Conservation (phyloP, 345 rosid species). For the Mallotus nudiflorus region DNA sequence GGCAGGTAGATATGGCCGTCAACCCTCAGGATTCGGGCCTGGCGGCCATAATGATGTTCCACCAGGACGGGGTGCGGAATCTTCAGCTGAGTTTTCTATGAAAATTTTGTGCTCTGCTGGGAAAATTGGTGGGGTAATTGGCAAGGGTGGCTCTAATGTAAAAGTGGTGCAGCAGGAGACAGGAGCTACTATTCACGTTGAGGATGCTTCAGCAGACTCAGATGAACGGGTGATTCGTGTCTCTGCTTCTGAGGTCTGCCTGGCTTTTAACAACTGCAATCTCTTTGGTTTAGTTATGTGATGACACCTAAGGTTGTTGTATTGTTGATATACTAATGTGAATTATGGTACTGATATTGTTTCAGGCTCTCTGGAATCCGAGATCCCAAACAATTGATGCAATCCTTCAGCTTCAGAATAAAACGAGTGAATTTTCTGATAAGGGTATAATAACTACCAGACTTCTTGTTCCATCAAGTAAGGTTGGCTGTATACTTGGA, state of each 20-base stretch:
- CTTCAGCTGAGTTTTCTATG: constrained; percentile 56
- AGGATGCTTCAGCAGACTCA: constrained; percentile 42
- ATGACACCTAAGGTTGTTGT: constrained; percentile 2
- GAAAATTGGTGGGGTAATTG: constrained; percentile 65
- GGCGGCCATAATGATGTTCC: constrained; percentile 41
- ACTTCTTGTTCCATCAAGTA: constrained; percentile 59
- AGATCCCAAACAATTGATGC: constrained; percentile 58
- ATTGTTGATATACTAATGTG: constrained; percentile 4
- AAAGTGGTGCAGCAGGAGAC: constrained; percentile 54
- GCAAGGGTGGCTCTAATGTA: constrained; percentile 59
- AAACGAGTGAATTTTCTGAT: constrained; percentile 49
- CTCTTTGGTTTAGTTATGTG: background rate
- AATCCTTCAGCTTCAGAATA: constrained; percentile 53
- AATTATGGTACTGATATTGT: constrained; percentile 32
- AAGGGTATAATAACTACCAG: constrained; percentile 44
- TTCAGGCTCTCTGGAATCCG: constrained; percentile 45
- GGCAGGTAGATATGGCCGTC: constrained; percentile 36
- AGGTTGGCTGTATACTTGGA: constrained; percentile 63
- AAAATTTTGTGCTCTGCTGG: constrained; percentile 49
- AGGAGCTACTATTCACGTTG: constrained; percentile 55
- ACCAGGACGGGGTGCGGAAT: constrained; percentile 40
- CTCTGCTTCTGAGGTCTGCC: constrained; percentile 53
- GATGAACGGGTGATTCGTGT: constrained; percentile 53
- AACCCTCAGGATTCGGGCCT: constrained; percentile 29
- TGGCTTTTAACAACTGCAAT: background rate